A percentile compares a stretch with the other conserved stretches of the same genome.
Evolutionary conservation across 169 alveolate genomes (phyloP).

Genomic region (Neospora caninum): DNA sequence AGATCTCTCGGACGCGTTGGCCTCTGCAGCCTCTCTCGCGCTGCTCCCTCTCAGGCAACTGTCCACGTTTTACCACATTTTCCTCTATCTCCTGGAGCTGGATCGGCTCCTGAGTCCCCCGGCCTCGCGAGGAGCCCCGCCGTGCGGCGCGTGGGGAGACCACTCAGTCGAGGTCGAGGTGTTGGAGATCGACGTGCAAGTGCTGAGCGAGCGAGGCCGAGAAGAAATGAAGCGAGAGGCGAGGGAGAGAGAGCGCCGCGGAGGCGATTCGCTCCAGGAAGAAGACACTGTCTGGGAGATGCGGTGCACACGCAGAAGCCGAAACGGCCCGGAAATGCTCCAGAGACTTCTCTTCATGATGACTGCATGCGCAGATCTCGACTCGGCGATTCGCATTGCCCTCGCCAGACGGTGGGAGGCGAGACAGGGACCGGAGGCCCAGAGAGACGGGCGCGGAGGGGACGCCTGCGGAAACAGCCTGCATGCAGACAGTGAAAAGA

Average conservation of each 20-base stretch:
- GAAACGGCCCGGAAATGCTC: slow-evolving; percentile 59
- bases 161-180: slow-evolving; percentile 37
- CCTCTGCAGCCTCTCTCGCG: slow-evolving; percentile 62
- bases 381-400: slow-evolving; percentile 48
- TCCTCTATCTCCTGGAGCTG: slow-evolving; percentile 50
- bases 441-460: not conserved
- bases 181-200: slow-evolving; percentile 57
- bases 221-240: not conserved
- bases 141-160: slow-evolving; percentile 61
- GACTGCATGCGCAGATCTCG: slow-evolving; percentile 60
- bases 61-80: slow-evolving; percentile 59
- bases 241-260: not conserved
- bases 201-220: not conserved
- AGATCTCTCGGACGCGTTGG: slow-evolving; percentile 51
- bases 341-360: slow-evolving; percentile 63
- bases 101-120: not conserved
- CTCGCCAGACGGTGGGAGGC: slow-evolving; percentile 45
- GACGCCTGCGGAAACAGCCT: not conserved
- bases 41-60: slow-evolving; percentile 63
- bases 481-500: not conserved
- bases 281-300: slow-evolving; percentile 56
- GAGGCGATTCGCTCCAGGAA: not conserved
- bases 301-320: slow-evolving; percentile 31
- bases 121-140: not conserved
- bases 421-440: not conserved